Percentiles rank a stretch among this genome's conserved stretches.
Evolutionary conservation across 768 basidiomycete genomes (phyloP).

Genomic region (Asterophora parasitica): DNA sequence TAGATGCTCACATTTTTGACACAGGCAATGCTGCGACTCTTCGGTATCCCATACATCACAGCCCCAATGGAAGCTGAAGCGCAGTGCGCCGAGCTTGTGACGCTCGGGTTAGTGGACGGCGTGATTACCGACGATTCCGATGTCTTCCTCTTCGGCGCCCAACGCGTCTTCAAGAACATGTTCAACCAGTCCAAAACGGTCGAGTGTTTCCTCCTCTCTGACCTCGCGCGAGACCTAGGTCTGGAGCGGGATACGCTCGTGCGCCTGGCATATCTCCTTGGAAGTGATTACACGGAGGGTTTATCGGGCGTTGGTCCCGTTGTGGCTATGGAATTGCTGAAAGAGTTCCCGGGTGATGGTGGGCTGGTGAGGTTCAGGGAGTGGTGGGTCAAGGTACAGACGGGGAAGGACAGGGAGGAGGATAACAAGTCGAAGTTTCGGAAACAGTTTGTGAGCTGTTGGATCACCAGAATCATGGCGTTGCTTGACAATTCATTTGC

Average conservation of each 20-base stretch:
- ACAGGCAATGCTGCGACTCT: constrained; percentile 85
- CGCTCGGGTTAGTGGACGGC: constrained; percentile 86
- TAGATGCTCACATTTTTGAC: neutral
- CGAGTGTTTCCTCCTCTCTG: constrained; percentile 85
- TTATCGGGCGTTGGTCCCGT: constrained; percentile 92
- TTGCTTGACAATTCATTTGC: constrained; percentile 8
- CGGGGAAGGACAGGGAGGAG: constrained; percentile 73
- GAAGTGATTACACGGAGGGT: constrained; percentile 96
- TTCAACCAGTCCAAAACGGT: constrained; percentile 99
- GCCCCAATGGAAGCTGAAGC: constrained; percentile 99
- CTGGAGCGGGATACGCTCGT: constrained; percentile 84
- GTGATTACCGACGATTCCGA: constrained; percentile 99
- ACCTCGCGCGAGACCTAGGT: constrained; percentile 83
- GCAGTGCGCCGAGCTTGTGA: constrained; percentile 90
- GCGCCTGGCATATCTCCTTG: constrained; percentile 87
- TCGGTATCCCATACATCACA: constrained; percentile 97
- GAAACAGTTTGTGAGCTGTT: constrained; percentile 68
- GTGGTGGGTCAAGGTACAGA: constrained; percentile 95
- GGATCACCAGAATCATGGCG: neutral
- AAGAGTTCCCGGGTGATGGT: constrained; percentile 85
- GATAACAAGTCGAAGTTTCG: constrained; percentile 77
- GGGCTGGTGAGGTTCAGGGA: constrained; percentile 83
- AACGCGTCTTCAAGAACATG: constrained; percentile 98
- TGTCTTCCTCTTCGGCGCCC: constrained; percentile 95
- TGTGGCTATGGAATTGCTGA: constrained; percentile 90